Conservation (phyloP, 768 basidiomycete species). For the Pulveroboletus sp. region DNA sequence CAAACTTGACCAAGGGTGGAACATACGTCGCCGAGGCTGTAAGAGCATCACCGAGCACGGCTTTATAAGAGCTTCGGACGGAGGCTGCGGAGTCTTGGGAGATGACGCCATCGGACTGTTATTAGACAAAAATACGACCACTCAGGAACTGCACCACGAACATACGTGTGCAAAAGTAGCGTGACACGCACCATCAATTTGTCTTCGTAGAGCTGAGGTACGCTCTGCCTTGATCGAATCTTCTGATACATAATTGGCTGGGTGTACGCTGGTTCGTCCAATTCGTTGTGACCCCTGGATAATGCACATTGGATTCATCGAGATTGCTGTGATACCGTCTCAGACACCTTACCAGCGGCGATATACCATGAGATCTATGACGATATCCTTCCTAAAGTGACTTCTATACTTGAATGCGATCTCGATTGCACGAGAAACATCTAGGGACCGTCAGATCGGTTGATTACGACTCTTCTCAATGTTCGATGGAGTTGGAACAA, state of each 20-base stretch:
- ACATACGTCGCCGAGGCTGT: constrained; percentile 41
- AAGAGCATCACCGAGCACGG: constrained; percentile 60
- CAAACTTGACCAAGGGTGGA: constrained; percentile 52
- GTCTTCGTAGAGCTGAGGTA: constrained; percentile 78
- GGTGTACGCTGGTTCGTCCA: constrained; percentile 83
- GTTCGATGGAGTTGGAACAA: not conserved
- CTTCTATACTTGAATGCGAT: constrained; percentile 86
- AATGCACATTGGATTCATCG: not conserved
- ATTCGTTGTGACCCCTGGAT: constrained; percentile 79
- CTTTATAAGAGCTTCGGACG: constrained; percentile 55
- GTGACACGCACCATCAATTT: constrained; percentile 56
- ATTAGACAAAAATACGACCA: not conserved
- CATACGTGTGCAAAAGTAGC: not conserved
- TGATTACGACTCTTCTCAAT: not conserved
- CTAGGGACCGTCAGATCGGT: constrained; percentile 31
- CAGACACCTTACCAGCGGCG: constrained; percentile 57
- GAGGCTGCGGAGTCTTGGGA: constrained; percentile 43
- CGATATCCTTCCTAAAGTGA: constrained; percentile 86
- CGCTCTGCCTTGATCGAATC: constrained; percentile 71
- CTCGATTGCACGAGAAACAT: constrained; percentile 80
- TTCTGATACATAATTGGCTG: constrained; percentile 89
- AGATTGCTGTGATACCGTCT: not conserved
- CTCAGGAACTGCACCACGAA: not conserved
- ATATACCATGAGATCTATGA: constrained; percentile 86
- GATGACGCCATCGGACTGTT: constrained; percentile 36